Base-by-base conservation (phyloP, 192 early-diverging fungal species). In the Mortierella claussenii region DNA sequence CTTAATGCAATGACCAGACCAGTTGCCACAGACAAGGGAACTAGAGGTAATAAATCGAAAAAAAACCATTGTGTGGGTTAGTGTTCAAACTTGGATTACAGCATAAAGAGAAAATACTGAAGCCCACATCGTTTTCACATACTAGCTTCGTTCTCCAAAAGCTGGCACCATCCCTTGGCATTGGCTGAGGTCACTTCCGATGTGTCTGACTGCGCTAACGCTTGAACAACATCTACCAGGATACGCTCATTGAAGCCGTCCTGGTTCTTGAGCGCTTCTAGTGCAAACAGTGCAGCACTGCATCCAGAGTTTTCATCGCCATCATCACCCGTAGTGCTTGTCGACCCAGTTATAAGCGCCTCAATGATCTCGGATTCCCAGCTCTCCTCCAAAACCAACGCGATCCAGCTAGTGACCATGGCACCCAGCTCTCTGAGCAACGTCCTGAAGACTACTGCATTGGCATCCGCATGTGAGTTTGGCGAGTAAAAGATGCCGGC, bases 391-490 rank as follows among this genome's bases (percentile, higher is more conserved):
- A 61, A 13, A 0, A 34, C 73, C 10, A 67, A 31, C 1, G 64
- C 62, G 24, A 76, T 51, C 73, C 73, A 76, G 45, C 37, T 67
- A 13, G 58, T 56, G 4, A 43, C 57, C 59, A 76, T 67, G 0
- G 52, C 11, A 0, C 51, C 49, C 23, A 76, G 23, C 45, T 76
- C 73, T 1, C 73, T 56, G 13, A 76, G 28, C 30, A 76, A 47
- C 2, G 64, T 76, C 52, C 73, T 66, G 46, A 76, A 76, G 6
- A 76, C 73, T 31, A 76, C 73, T 18, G 37, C 59, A 30, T 76
- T 76, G 28, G 64, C 57, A 26, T 76, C 73, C 20, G 59, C 31
- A 17, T 67, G 73, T n/a, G 67, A 12, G 40, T 65, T 45, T 10
- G 73, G 64, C 20, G 73, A 76, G 28, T 65, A 76, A 52, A 76